Evolutionary conservation across 2,329 filamentous ascomycete species (phyloP).

Genomic region (Alternaria rosae): DNA sequence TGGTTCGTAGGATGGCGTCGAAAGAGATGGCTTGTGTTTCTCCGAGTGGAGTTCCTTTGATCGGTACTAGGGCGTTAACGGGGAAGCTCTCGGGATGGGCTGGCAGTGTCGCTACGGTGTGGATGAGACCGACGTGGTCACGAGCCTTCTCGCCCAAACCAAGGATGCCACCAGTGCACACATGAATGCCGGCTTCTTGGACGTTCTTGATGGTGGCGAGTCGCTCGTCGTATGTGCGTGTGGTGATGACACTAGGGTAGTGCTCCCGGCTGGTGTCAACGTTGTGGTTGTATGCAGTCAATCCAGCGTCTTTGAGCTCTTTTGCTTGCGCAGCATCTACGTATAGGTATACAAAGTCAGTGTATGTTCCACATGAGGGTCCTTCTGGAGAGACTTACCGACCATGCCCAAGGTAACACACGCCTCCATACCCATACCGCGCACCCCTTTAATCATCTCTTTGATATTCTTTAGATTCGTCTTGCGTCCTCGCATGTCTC

Average conservation of each 20-base stretch:
- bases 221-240: slow-evolving; percentile 85
- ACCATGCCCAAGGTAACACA: slow-evolving; percentile 97
- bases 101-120: slow-evolving; percentile 82
- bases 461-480: slow-evolving; percentile 83
- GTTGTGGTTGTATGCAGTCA: slow-evolving; percentile 96
- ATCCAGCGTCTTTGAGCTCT: slow-evolving; percentile 81
- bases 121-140: slow-evolving; percentile 82
- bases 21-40: slow-evolving; percentile 76
- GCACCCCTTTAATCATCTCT: slow-evolving; percentile 83
- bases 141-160: slow-evolving; percentile 80
- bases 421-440: slow-evolving; percentile 83
- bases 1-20: slow-evolving; percentile 78
- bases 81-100: slow-evolving; percentile 89
- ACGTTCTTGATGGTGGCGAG: slow-evolving; percentile 81
- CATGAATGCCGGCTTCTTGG: slow-evolving; percentile 84
- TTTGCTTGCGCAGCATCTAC: slow-evolving; percentile 75
- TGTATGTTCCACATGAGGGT: neutral
- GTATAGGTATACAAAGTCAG: neutral
- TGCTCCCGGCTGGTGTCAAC: slow-evolving; percentile 89
- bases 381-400: too few relatives aligned
- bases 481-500: slow-evolving; percentile 91
- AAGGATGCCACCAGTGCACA: slow-evolving; percentile 88
- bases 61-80: slow-evolving; percentile 88
- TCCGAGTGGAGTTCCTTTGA: slow-evolving; percentile 86
- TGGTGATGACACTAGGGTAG: slow-evolving; percentile 86